Percentiles rank a stretch among this genome's conserved stretches.
Conservation (phyloP, 805 yeast genomes). For the Candida pseudoglaebosa region DNA sequence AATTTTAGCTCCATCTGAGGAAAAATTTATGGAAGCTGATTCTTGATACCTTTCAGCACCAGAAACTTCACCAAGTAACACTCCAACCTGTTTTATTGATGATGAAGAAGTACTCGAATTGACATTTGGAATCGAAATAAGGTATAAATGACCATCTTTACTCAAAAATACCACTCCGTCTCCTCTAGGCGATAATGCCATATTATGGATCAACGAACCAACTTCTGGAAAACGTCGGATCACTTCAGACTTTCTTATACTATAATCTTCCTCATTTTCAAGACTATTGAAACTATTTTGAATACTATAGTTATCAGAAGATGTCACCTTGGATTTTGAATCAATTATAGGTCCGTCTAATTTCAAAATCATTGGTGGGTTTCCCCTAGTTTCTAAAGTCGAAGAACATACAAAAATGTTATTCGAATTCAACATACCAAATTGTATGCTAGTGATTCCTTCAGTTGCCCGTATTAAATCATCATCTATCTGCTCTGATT, state of each 20-base stretch:
- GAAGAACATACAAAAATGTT: constrained; percentile 36
- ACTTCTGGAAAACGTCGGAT: constrained; percentile 66
- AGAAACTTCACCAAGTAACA: constrained; percentile 72
- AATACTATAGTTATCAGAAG: constrained; percentile 17
- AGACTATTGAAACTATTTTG: constrained; percentile 15
- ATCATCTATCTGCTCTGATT: constrained; percentile 7
- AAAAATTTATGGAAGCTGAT: constrained; percentile 75
- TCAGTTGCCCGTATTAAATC: constrained; percentile 63
- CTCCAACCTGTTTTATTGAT: constrained; percentile 45
- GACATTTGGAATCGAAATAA: constrained; percentile 57
- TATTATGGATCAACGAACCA: constrained; percentile 72
- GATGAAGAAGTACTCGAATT: constrained; percentile 14
- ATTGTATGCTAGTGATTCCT: constrained; percentile 79
- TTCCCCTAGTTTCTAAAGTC: constrained; percentile 30
- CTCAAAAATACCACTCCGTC: constrained; percentile 81
- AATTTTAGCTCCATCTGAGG: constrained; percentile 76
- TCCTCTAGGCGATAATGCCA: constrained; percentile 78
- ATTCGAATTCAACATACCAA: constrained; percentile 38
- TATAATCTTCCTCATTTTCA: constrained; percentile 17
- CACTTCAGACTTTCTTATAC: constrained; percentile 27
- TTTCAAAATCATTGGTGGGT: constrained; percentile 30
- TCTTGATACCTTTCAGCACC: constrained; percentile 68
- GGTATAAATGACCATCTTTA: constrained; percentile 69
- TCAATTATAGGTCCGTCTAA: constrained; percentile 50
- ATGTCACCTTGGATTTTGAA: constrained; percentile 12